A percentile compares a stretch with the other conserved stretches of the same genome.
Evolutionary conservation across 225 moss, liverwort and hornwort genomes (phyloP).

Genomic region (Anthoceros angustus): DNA sequence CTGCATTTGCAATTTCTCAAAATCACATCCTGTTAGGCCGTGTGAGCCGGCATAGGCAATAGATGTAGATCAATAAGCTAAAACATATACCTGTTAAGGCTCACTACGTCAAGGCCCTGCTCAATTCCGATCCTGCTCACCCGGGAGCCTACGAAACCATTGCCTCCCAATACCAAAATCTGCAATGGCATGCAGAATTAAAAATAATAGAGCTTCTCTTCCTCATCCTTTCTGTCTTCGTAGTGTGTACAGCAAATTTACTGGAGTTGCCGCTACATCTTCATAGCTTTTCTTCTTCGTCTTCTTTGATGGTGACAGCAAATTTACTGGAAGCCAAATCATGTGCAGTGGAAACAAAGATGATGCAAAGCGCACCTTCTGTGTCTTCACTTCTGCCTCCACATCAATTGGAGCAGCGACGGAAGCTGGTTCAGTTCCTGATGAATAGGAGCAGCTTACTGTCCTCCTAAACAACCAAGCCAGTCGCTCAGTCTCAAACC

Average conservation of each 20-base stretch:
- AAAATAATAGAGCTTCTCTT: background rate
- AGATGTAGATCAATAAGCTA: background rate
- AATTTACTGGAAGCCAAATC: background rate
- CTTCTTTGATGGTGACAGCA: no score
- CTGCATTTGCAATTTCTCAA: constrained; percentile 16
- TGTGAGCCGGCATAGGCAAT: background rate
- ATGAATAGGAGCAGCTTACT: constrained; percentile 32
- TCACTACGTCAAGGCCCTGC: constrained; percentile 57
- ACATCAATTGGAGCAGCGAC: constrained; percentile 41
- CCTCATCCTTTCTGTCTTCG: background rate
- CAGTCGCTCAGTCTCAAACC: background rate
- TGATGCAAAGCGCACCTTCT: constrained; percentile 21
- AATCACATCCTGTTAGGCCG: background rate
- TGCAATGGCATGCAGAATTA: constrained; percentile 16
- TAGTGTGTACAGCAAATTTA: no score
- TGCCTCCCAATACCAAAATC: constrained; percentile 89
- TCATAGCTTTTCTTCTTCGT: no score
- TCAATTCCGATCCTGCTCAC: constrained; percentile 54
- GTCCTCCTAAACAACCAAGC: constrained; percentile 16
- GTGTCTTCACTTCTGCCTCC: constrained; percentile 44
- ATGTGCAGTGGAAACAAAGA: background rate
- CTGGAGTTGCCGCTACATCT: no score
- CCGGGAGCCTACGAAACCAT: constrained; percentile 73
- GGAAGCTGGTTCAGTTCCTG: constrained; percentile 17
- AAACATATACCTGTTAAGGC: constrained; percentile 49